Evolutionary conservation across 805 yeast genomes (phyloP), one percentile per base, ranked within the genome.

Genomic region (Candida vaughaniae): DNA sequence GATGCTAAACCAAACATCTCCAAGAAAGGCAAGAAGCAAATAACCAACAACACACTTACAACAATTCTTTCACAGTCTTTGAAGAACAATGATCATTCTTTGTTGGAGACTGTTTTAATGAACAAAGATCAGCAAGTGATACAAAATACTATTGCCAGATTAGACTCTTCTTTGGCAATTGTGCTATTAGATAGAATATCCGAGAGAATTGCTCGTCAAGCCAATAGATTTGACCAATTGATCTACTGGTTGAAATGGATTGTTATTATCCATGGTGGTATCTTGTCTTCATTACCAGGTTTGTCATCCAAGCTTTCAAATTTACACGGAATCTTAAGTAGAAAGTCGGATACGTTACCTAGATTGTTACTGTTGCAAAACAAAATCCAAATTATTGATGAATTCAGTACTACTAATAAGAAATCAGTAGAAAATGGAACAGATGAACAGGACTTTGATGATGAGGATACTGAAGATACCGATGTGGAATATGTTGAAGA

Each of bases 1-100:
- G 39, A 56, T 39, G 34, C 46, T 31, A 57, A 45, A 28, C 45
- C 57, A 22, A 38, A 47, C 31, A 48, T 49, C 34, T 60, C 62
- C 42, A 43, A 46, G 18, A 61, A 62, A 30, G 12, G 16, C 16
- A 66, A 66, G 41, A 73, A 75, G 43, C 33, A 22, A 35, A 52
- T 49, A 8, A 77, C 80, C 15, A 74, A 79, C 6, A 95, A 93
- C 35, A 56, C 69, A 10, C 75, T 90, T 42, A 78, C 96, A 1
- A 80, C 85, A 1, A 78, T 93, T n/a, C 69, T 93, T 30, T 71
- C 90, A 10, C 99, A 93, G 64, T 91, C 99, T 0, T 71, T 93
- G 44, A 81, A 78, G 51, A 81, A 95, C 15, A 86, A 85, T 52
- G 99, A 93, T 57, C 89, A 82, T 51, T 67, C 93, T 7, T 68